Conservation (phyloP, 164 flowering plant species). For the Paratinospora sagittata region DNA sequence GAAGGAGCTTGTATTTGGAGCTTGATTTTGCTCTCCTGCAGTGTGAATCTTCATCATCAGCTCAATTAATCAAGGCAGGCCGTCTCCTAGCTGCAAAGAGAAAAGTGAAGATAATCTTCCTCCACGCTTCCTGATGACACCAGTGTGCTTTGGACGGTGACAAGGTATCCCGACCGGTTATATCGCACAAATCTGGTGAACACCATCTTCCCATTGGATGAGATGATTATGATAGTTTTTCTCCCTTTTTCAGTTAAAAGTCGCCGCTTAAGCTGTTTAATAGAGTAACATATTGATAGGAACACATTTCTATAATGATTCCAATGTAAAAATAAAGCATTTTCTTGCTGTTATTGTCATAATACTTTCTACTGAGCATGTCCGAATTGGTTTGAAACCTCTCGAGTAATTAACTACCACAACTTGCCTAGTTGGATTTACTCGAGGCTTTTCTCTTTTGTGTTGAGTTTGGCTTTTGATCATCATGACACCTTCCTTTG, state of each 20-base stretch:
- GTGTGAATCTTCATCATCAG: neutral
- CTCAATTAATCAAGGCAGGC: neutral
- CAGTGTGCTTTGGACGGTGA: neutral
- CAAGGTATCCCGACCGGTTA: neutral
- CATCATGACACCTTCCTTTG: too few relatives aligned
- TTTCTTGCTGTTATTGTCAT: too few relatives aligned
- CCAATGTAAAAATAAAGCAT: neutral
- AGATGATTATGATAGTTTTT: neutral
- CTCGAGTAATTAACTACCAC: too few relatives aligned
- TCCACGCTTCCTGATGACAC: neutral
- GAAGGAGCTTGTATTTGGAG: slow-evolving; percentile 47
- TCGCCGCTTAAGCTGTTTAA: neutral
- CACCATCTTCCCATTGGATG: neutral
- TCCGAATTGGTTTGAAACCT: neutral
- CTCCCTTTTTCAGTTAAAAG: neutral
- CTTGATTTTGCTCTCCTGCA: slow-evolving; percentile 16
- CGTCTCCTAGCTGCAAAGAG: neutral
- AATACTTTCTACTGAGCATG: too few relatives aligned
- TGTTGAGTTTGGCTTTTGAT: too few relatives aligned
- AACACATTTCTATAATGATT: neutral
- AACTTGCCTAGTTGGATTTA: too few relatives aligned
- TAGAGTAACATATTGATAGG: too few relatives aligned
- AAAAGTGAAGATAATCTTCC: neutral
- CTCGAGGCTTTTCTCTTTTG: too few relatives aligned
- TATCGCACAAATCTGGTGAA: neutral